phyloP scores from a whole-genome alignment of 345 rosid genomes.

The Populus euphratica region DNA sequence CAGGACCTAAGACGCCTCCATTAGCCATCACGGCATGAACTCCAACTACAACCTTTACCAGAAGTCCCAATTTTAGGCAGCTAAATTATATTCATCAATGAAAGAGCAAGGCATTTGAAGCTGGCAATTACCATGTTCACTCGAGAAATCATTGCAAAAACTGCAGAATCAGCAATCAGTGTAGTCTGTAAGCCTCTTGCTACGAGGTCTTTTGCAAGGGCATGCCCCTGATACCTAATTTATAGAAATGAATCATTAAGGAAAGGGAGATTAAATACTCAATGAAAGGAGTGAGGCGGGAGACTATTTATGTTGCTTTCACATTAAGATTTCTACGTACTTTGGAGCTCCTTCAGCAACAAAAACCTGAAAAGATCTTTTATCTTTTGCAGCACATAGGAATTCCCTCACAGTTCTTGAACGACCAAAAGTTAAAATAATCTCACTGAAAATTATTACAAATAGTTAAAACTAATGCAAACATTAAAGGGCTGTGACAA shows the following conservation, averaged over 20 bases:
- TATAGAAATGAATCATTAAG: neutral
- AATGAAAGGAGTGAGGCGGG: neutral
- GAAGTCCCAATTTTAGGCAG: conserved; percentile 13
- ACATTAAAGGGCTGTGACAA: neutral
- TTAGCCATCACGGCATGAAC: conserved; percentile 93
- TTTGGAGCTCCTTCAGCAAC: conserved; percentile 92
- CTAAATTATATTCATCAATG: neutral
- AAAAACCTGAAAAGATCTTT: conserved; percentile 79
- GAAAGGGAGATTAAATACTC: neutral
- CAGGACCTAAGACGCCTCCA: conserved; percentile 89
- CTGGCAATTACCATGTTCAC: conserved; percentile 62
- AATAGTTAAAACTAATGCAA: neutral
- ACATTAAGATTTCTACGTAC: conserved; percentile 30
- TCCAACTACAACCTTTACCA: conserved; percentile 71
- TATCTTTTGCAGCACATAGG: conserved; percentile 79
- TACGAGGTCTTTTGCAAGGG: conserved; percentile 75
- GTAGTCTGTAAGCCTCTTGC: conserved; percentile 86
- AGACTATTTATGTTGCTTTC: neutral
- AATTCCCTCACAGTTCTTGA: conserved; percentile 84
- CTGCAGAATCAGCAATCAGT: conserved; percentile 82
- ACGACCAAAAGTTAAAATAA: conserved; percentile 81
- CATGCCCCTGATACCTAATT: conserved; percentile 79
- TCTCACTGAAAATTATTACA: conserved; percentile 55
- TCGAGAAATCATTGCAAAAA: conserved; percentile 90
- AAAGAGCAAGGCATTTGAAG: neutral